Evolutionary conservation across 495 filamentous ascomycete genomes (phyloP).

Genomic region (Aspergillus heteromorphus): DNA sequence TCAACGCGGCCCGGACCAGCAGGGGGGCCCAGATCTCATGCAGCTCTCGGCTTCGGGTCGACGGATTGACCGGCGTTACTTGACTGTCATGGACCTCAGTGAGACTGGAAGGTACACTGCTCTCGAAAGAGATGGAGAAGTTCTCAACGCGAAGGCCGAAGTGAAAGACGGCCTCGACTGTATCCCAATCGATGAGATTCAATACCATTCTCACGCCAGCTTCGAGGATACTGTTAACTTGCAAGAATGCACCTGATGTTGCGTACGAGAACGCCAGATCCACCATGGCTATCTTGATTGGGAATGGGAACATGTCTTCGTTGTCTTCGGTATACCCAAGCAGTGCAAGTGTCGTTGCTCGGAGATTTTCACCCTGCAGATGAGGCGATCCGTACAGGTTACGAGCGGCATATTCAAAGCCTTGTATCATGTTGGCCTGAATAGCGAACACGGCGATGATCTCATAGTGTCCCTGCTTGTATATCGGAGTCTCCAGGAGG

Average conservation of each 20-base stretch:
- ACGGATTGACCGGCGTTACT: neutral
- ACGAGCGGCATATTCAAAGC: slow-evolving; percentile 24
- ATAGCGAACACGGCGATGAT: slow-evolving; percentile 15
- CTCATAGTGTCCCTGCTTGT: neutral
- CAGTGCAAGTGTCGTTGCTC: slow-evolving; percentile 2
- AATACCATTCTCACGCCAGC: slow-evolving; percentile 23
- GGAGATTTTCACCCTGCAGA: slow-evolving; percentile 7
- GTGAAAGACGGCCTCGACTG: slow-evolving; percentile 22
- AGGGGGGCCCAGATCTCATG: slow-evolving; percentile 11
- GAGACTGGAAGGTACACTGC: neutral
- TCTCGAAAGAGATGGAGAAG: slow-evolving; percentile 15
- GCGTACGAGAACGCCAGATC: slow-evolving; percentile 31
- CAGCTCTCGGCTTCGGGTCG: slow-evolving; percentile 1
- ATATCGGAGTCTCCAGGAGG: slow-evolving; percentile 3
- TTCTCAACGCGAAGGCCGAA: slow-evolving; percentile 18
- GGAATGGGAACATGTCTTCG: slow-evolving; percentile 4
- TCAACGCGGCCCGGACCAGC: slow-evolving; percentile 13
- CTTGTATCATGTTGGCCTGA: slow-evolving; percentile 16
- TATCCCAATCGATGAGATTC: slow-evolving; percentile 23
- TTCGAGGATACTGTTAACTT: slow-evolving; percentile 14
- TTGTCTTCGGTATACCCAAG: slow-evolving; percentile 13
- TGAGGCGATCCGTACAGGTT: slow-evolving; percentile 23
- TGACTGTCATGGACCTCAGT: neutral
- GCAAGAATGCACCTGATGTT: slow-evolving; percentile 25
- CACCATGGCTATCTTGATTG: slow-evolving; percentile 15